Evolutionary conservation across 768 basidiomycete genomes (phyloP).

Genomic region (Russula abietina): DNA sequence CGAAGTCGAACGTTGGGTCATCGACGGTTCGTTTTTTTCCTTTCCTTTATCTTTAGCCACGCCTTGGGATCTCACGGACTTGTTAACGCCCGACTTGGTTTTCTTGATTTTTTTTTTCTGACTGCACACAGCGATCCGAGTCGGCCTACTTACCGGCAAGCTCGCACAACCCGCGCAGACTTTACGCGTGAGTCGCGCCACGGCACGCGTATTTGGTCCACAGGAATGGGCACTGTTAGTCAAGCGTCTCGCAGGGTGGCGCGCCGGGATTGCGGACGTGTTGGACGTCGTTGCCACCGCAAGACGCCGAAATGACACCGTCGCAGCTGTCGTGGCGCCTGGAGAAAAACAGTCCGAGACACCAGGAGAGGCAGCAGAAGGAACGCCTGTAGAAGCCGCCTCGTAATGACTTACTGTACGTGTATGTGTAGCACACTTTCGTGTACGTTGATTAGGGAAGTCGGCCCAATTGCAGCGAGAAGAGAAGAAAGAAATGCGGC

Average conservation of each 20-base stretch:
- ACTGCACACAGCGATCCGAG: conserved; percentile 59
- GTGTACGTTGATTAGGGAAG: not conserved
- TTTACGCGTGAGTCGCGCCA: conserved; percentile 66
- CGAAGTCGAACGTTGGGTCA: conserved; percentile 81
- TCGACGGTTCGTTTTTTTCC: conserved; percentile 72
- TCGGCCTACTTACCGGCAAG: conserved; percentile 72
- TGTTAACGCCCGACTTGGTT: not conserved
- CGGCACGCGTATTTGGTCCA: conserved; percentile 67
- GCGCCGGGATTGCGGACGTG: conserved; percentile 60
- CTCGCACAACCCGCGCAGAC: conserved; percentile 75
- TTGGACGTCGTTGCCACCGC: conserved; percentile 63
- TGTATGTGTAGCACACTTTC: too few relatives aligned
- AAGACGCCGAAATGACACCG: conserved; percentile 35
- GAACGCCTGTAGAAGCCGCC: conserved; percentile 10
- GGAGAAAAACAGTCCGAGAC: conserved; percentile 7
- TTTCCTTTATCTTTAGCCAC: not conserved
- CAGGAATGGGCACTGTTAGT: conserved; percentile 78
- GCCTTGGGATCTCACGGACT: not conserved
- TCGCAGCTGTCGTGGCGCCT: conserved; percentile 16
- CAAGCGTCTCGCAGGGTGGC: conserved; percentile 71
- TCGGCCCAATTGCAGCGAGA: not conserved
- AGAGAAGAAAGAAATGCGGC: not conserved
- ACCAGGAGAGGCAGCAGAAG: not conserved
- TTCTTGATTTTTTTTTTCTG: too few relatives aligned
- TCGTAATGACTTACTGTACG: not conserved